A percentile compares a stretch with the other conserved stretches of the same genome.
phyloP scores from a whole-genome alignment of 2,329 filamentous ascomycete species.

The Whalleya microplaca region DNA sequence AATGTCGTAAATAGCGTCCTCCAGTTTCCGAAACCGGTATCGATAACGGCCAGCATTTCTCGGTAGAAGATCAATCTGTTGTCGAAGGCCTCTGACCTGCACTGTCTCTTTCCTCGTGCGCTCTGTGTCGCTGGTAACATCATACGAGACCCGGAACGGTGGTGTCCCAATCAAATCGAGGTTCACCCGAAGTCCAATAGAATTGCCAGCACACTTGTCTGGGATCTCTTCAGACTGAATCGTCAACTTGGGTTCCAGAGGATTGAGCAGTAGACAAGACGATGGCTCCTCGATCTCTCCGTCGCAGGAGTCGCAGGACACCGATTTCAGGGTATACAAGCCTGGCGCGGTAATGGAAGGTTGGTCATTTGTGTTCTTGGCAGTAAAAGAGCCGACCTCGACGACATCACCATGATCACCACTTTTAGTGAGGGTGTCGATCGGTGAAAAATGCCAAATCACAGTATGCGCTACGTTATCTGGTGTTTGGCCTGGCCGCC shows the following conservation, averaged over 20 bases:
- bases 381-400: conserved; percentile 59
- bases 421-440: conserved; percentile 68
- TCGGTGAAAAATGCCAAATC: conserved; percentile 80
- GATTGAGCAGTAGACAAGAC: conserved; percentile 90
- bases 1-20: conserved; percentile 79
- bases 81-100: conserved; percentile 70
- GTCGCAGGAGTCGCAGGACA: conserved; percentile 79
- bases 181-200: conserved; percentile 86
- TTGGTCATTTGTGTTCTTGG: conserved; percentile 64
- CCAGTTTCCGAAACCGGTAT: conserved; percentile 81
- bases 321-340: conserved; percentile 80
- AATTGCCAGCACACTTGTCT: conserved; percentile 93
- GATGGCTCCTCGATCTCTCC: conserved; percentile 93
- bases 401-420: conserved; percentile 70
- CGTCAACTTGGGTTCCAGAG: conserved; percentile 79
- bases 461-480: conserved; percentile 72
- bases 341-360: conserved; percentile 77
- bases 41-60: conserved; percentile 80
- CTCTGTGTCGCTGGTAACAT: conserved; percentile 66
- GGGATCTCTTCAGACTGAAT: conserved; percentile 80
- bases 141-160: conserved; percentile 84
- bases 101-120: conserved; percentile 58
- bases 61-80: conserved; percentile 84
- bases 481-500: conserved; percentile 60
- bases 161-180: conserved; percentile 91